Evolutionary conservation across 1,139 yeast genomes (phyloP).

Genomic region (Arxiozyma slooffiae): DNA sequence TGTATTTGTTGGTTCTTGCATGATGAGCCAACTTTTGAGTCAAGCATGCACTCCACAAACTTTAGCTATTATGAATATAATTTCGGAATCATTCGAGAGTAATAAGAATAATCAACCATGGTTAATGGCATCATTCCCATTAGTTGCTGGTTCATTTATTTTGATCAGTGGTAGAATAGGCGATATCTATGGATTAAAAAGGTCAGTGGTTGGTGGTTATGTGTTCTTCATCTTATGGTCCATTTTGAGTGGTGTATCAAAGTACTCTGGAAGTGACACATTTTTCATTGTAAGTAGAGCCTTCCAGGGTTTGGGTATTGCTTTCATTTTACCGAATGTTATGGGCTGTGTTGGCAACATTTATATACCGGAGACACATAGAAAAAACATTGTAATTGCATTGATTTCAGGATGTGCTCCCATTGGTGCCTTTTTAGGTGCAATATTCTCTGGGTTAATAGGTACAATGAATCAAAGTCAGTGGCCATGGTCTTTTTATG

Average conservation of each 20-base stretch:
- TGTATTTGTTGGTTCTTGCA: conserved; percentile 30
- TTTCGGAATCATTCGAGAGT: conserved; percentile 24
- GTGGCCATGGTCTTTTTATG: conserved; percentile 50
- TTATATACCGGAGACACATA: conserved; percentile 36
- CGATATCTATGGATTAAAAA: conserved; percentile 44
- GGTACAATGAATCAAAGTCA: conserved; percentile 32
- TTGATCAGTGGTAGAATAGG: conserved; percentile 45
- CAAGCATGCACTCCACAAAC: conserved; percentile 31
- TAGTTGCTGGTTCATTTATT: conserved; percentile 47
- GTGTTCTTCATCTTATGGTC: conserved; percentile 38
- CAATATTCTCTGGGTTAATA: conserved; percentile 40
- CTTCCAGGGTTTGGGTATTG: conserved; percentile 47
- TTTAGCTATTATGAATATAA: conserved; percentile 29
- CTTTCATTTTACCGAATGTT: conserved; percentile 44
- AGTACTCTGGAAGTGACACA: conserved; percentile 36
- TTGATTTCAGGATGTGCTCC: conserved; percentile 48
- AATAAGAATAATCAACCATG: conserved; percentile 30
- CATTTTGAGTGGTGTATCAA: conserved; percentile 39
- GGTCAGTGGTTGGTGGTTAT: conserved; percentile 38
- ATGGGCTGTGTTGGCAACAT: conserved; percentile 43
- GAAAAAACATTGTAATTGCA: conserved; percentile 45
- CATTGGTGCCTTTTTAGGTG: conserved; percentile 43
- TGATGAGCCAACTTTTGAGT: conserved; percentile 34
- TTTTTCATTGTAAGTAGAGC: conserved; percentile 46
- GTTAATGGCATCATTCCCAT: conserved; percentile 50